Evolutionary conservation across 148 eudicot species (phyloP).

Genomic region (Gaultheria prostrata): DNA sequence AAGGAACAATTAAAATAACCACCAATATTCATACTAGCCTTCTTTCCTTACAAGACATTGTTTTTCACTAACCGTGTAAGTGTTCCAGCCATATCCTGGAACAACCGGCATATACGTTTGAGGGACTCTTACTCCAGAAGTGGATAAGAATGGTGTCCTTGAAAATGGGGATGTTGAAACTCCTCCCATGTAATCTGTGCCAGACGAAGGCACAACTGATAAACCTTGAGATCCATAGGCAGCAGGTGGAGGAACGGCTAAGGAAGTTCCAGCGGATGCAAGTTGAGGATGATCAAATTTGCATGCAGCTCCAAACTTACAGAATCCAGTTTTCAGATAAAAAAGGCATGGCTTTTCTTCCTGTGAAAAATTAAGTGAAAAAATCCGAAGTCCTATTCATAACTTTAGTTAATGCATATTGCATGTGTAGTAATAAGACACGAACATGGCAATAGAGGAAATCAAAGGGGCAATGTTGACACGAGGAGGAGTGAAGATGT

Average conservation of each 20-base stretch:
- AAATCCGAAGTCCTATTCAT: not conserved
- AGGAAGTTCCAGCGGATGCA: slow-evolving; percentile 29
- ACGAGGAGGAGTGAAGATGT: slow-evolving; percentile 6
- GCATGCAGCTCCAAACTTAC: slow-evolving; percentile 69
- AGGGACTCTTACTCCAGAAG: slow-evolving; percentile 33
- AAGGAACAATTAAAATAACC: not conserved
- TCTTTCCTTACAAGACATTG: not conserved
- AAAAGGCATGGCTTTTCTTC: slow-evolving; percentile 60
- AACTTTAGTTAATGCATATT: not conserved
- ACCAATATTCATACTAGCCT: slow-evolving; percentile 2
- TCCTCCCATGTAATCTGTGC: slow-evolving; percentile 36
- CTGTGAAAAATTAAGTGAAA: slow-evolving; percentile 24
- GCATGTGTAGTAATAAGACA: not conserved
- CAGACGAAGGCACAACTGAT: slow-evolving; percentile 34
- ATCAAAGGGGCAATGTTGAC: not conserved
- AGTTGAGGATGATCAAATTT: slow-evolving; percentile 78
- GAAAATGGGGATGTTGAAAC: slow-evolving; percentile 33
- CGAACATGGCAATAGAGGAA: not conserved
- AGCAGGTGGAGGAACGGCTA: slow-evolving; percentile 33
- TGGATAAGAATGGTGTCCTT: slow-evolving; percentile 38
- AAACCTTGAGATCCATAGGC: slow-evolving; percentile 33
- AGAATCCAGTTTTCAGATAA: slow-evolving; percentile 58
- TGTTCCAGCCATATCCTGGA: slow-evolving; percentile 42
- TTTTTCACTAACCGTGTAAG: slow-evolving; percentile 53
- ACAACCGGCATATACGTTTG: slow-evolving; percentile 47